phyloP scores from a whole-genome alignment of 345 rosid genomes.

The Xanthoceras sorbifolium region DNA sequence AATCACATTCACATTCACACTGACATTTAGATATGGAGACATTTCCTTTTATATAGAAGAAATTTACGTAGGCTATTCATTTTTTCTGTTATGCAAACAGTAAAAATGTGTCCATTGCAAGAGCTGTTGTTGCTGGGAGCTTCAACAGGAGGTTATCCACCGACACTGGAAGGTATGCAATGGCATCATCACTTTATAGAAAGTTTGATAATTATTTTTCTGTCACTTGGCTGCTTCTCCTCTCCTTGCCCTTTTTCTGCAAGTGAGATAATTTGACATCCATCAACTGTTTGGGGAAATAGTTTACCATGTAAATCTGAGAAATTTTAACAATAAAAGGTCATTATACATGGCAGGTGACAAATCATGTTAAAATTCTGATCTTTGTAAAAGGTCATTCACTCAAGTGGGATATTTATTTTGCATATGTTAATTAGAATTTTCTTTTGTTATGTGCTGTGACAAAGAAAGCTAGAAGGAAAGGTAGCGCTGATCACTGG shows the following conservation, averaged over 20 bases:
- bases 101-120: conserved; percentile 17
- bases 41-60: background rate
- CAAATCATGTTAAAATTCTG: background rate
- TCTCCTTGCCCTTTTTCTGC: background rate
- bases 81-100: background rate
- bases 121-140: conserved; percentile 16
- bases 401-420: background rate
- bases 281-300: background rate
- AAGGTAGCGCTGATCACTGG: conserved; percentile 89
- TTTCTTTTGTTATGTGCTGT: conserved; percentile 2
- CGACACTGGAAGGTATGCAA: conserved; percentile 26
- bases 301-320: background rate
- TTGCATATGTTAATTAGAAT: conserved; percentile 7
- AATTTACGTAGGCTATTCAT: too few relatives aligned
- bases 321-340: background rate
- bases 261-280: background rate
- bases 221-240: too few relatives aligned
- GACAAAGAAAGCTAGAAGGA: conserved; percentile 67
- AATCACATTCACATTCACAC: too few relatives aligned
- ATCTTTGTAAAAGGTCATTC: background rate
- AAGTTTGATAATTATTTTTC: too few relatives aligned
- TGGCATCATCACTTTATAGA: too few relatives aligned
- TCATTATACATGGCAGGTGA: background rate
- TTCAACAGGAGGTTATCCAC: conserved; percentile 28
- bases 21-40: too few relatives aligned